Percentiles rank a stretch among this genome's conserved stretches.
Evolutionary conservation across 1,139 yeast genomes (phyloP).

Genomic region (Yamadazyma kanchanaburiensis): DNA sequence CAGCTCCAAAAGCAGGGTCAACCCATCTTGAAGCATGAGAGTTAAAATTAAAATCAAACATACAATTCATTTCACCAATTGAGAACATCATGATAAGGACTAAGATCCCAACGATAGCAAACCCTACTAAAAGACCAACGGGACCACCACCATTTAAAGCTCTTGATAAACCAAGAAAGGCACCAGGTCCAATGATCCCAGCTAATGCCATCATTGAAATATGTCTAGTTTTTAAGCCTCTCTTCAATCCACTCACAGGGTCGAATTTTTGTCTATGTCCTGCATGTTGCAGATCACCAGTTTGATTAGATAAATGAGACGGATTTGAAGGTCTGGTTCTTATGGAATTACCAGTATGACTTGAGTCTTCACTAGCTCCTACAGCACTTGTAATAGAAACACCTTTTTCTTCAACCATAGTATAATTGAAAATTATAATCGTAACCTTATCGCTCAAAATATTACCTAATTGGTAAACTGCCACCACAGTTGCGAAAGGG

Average conservation of each 20-base stretch:
- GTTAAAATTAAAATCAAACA: slow-evolving; percentile 33
- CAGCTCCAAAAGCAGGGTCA: slow-evolving; percentile 40
- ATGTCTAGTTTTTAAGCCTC: slow-evolving; percentile 33
- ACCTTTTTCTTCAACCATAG: no score
- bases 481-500: no score
- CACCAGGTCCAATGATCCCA: slow-evolving; percentile 69
- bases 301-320: no score
- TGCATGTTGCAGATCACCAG: no score
- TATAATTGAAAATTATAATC: no score
- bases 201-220: slow-evolving; percentile 74
- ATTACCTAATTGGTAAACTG: no score
- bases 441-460: no score
- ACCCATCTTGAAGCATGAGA: slow-evolving; percentile 36
- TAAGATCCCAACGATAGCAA: slow-evolving; percentile 21
- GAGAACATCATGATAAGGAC: slow-evolving; percentile 19
- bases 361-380: no score
- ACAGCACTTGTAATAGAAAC: no score
- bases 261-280: slow-evolving; percentile 11
- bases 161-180: slow-evolving; percentile 27
- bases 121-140: slow-evolving; percentile 60
- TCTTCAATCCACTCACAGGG: slow-evolving; percentile 15
- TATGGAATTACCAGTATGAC: no score
- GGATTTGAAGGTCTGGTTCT: no score
- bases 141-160: slow-evolving; percentile 60
- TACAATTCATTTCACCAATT: slow-evolving; percentile 27